These are phyloP conservation scores for Senecio squalidus DNA, from an alignment of 140 eudicot genomes.

Conservation along the genomic window DNA sequence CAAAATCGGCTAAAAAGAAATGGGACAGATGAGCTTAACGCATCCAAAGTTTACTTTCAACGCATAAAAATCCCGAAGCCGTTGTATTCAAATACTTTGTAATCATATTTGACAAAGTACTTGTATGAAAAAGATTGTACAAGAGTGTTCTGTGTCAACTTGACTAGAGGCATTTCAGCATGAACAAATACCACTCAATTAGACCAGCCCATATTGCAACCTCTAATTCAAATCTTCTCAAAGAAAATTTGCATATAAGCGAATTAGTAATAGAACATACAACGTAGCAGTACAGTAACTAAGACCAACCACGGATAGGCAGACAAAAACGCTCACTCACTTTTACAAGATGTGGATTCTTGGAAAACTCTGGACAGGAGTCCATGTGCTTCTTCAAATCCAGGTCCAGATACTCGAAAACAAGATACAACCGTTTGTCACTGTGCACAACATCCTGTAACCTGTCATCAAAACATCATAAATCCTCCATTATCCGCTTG, in stretches of 20 bases:
- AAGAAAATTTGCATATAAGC: no score
- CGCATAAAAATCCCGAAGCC: background rate
- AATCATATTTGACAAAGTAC: no score
- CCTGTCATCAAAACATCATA: conserved; percentile 43
- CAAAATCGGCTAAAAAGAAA: background rate
- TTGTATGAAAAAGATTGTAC: no score
- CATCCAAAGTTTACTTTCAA: background rate
- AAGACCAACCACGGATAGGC: background rate
- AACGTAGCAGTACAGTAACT: background rate
- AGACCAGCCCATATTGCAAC: no score
- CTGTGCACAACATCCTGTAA: conserved; percentile 94
- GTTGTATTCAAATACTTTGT: background rate
- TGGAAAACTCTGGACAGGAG: conserved; percentile 76
- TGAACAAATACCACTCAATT: no score
- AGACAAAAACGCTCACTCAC: conserved; percentile 45
- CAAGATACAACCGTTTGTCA: conserved; percentile 88
- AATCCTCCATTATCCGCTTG: conserved; percentile 1
- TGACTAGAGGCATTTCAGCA: no score
- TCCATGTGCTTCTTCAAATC: conserved; percentile 98
- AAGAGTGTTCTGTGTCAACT: no score
- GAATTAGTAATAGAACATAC: background rate
- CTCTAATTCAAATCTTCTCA: no score
- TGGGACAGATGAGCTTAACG: background rate
- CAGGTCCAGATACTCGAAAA: conserved; percentile 85
- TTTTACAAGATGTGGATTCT: conserved; percentile 73